Conservation (phyloP, 2,329 filamentous ascomycete genomes). For the Paradendryphiella salina region DNA sequence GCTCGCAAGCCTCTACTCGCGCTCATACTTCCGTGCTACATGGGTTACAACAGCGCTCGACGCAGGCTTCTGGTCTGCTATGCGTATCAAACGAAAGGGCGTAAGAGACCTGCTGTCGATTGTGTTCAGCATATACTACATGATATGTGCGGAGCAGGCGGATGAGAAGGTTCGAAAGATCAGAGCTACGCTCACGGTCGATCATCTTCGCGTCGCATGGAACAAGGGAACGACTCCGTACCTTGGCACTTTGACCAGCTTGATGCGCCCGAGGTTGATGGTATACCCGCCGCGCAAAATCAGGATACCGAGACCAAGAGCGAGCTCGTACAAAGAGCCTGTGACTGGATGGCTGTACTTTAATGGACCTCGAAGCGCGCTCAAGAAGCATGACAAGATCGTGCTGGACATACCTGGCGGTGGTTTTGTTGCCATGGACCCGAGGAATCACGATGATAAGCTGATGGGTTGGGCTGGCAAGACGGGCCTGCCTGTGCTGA, state of each 20-base stretch:
- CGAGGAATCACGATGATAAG: slow-evolving; percentile 92
- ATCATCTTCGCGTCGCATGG: slow-evolving; percentile 91
- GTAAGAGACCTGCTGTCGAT: slow-evolving; percentile 80
- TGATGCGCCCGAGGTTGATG: slow-evolving; percentile 78
- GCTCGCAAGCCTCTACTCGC: slow-evolving; percentile 88
- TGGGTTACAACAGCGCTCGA: slow-evolving; percentile 95
- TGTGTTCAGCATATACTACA: slow-evolving; percentile 84
- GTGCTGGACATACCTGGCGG: slow-evolving; percentile 91
- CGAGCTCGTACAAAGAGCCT: slow-evolving; percentile 81
- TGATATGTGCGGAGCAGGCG: slow-evolving; percentile 88
- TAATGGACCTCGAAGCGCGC: slow-evolving; percentile 78
- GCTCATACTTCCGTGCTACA: slow-evolving; percentile 91
- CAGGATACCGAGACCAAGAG: slow-evolving; percentile 76
- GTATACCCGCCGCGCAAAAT: slow-evolving; percentile 80
- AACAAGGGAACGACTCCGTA: slow-evolving; percentile 93
- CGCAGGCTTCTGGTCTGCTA: slow-evolving; percentile 97
- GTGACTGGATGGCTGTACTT: slow-evolving; percentile 92
- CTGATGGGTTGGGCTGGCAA: slow-evolving; percentile 89
- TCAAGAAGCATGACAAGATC: slow-evolving; percentile 75
- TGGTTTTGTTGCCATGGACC: slow-evolving; percentile 95
- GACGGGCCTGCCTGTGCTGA: slow-evolving; percentile 84
- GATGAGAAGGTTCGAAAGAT: slow-evolving; percentile 97
- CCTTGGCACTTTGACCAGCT: slow-evolving; percentile 68
- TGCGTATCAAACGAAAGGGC: slow-evolving; percentile 83
- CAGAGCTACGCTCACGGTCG: slow-evolving; percentile 80